Evolutionary conservation across 2,329 filamentous ascomycete species (phyloP).

Genomic region (Hymenotorrendiella dingleyae): DNA sequence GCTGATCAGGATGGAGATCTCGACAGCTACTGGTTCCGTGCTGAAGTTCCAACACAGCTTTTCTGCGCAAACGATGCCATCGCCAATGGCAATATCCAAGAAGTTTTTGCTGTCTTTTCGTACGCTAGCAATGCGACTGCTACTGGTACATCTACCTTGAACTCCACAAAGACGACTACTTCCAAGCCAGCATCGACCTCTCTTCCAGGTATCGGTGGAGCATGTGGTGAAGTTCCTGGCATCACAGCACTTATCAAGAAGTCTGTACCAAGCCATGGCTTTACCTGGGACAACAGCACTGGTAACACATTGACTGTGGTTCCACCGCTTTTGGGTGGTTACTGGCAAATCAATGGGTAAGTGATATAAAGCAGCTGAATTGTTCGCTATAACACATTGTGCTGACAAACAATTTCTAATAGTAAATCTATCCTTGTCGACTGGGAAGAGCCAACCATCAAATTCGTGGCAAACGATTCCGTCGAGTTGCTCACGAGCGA

Average conservation of each 20-base stretch:
- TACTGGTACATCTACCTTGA: too few relatives aligned
- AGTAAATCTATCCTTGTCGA: slow-evolving; percentile 23
- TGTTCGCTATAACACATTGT: too few relatives aligned
- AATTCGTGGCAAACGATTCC: background rate
- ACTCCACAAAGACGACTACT: background rate
- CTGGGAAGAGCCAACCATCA: slow-evolving; percentile 5
- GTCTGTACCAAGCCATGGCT: too few relatives aligned
- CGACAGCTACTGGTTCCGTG: slow-evolving; percentile 47
- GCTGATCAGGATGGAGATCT: slow-evolving; percentile 37
- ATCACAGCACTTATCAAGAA: too few relatives aligned
- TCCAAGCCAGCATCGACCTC: too few relatives aligned
- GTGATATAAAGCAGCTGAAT: too few relatives aligned
- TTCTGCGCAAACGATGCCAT: slow-evolving; percentile 1
- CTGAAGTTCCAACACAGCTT: slow-evolving; percentile 27
- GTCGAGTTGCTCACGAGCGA: background rate
- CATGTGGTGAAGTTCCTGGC: too few relatives aligned
- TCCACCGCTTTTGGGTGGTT: too few relatives aligned
- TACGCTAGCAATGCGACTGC: background rate
- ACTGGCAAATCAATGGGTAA: slow-evolving; percentile 5
- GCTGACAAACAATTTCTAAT: too few relatives aligned
- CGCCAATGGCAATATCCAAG: background rate
- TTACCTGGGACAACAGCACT: too few relatives aligned
- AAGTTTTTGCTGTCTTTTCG: slow-evolving; percentile 2
- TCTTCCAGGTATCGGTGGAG: too few relatives aligned
- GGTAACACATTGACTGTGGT: too few relatives aligned